Percentiles rank a stretch among this genome's conserved stretches.
Conservation (phyloP, 1,139 yeast genomes). For the Arxiozyma heterogenica region DNA sequence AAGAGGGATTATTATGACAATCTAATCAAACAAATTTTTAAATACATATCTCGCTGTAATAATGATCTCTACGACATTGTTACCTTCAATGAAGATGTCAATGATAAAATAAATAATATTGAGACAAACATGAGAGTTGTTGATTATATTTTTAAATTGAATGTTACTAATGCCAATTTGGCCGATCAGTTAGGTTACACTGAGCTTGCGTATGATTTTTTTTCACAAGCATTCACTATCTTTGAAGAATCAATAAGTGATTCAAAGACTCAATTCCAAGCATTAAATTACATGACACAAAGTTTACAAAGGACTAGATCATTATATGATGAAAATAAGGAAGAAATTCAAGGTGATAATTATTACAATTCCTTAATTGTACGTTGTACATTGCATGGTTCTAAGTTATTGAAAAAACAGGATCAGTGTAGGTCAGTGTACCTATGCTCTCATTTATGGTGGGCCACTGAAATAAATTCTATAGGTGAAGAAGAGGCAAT, state of each 20-base stretch:
- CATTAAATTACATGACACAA: slow-evolving; percentile 50
- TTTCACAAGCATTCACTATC: slow-evolving; percentile 77
- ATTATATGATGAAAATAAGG: slow-evolving; percentile 16
- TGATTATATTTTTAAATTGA: slow-evolving; percentile 38
- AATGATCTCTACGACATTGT: slow-evolving; percentile 57
- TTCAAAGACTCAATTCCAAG: slow-evolving; percentile 44
- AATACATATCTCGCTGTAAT: slow-evolving; percentile 61
- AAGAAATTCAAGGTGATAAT: background rate
- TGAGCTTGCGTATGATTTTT: slow-evolving; percentile 77
- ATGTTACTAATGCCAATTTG: slow-evolving; percentile 50
- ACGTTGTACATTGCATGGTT: slow-evolving; percentile 78
- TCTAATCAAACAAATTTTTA: slow-evolving; percentile 43
- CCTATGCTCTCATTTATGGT: slow-evolving; percentile 86
- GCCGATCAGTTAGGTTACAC: slow-evolving; percentile 66
- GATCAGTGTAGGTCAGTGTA: slow-evolving; percentile 92
- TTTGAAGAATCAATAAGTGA: slow-evolving; percentile 76
- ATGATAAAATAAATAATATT: background rate
- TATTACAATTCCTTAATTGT: slow-evolving; percentile 70
- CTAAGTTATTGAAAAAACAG: slow-evolving; percentile 79
- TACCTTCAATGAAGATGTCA: slow-evolving; percentile 30
- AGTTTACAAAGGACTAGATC: slow-evolving; percentile 38
- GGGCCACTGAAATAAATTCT: slow-evolving; percentile 62
- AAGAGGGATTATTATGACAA: slow-evolving; percentile 19
- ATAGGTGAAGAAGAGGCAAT: slow-evolving; percentile 42
- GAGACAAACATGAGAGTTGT: slow-evolving; percentile 24